Conservation (phyloP, 352 stramenopile genomes). For the Pythium dissimile region DNA sequence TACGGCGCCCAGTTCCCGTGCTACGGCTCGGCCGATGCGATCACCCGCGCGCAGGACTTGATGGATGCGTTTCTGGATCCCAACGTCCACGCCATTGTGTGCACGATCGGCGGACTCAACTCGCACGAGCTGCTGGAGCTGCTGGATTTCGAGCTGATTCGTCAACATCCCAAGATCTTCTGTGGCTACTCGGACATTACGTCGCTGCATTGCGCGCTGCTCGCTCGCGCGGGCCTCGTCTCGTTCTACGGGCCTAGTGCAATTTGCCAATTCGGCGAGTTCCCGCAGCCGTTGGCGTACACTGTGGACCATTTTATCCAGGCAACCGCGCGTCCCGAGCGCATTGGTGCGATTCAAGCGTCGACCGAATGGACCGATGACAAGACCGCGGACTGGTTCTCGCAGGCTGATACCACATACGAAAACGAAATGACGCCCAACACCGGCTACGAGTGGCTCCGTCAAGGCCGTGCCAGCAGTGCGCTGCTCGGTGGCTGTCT, state of each 20-base stretch:
- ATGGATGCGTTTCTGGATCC: slow-evolving; percentile 53
- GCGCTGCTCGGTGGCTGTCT: slow-evolving; percentile 52
- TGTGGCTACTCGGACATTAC: slow-evolving; percentile 62
- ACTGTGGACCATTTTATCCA: slow-evolving; percentile 41
- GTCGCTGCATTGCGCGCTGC: slow-evolving; percentile 55
- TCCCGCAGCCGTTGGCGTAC: slow-evolving; percentile 40
- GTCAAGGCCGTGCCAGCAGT: slow-evolving; percentile 26
- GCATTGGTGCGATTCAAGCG: slow-evolving; percentile 30
- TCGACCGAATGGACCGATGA: slow-evolving; percentile 58
- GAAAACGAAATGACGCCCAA: slow-evolving; percentile 41
- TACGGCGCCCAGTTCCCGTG: slow-evolving; percentile 19
- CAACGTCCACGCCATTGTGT: slow-evolving; percentile 39
- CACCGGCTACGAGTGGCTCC: slow-evolving; percentile 40
- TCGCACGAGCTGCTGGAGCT: slow-evolving; percentile 59
- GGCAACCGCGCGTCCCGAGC: slow-evolving; percentile 19
- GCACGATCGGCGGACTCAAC: slow-evolving; percentile 54
- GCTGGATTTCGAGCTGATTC: slow-evolving; percentile 50
- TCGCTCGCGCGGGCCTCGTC: slow-evolving; percentile 33
- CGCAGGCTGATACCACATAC: slow-evolving; percentile 36
- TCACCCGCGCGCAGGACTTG: slow-evolving; percentile 37
- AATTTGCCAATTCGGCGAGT: slow-evolving; percentile 58
- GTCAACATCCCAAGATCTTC: slow-evolving; percentile 48
- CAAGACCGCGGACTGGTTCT: slow-evolving; percentile 63
- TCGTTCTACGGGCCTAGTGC: slow-evolving; percentile 62
- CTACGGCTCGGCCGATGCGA: slow-evolving; percentile 51